A percentile compares a stretch with the other conserved stretches of the same genome.
These are phyloP conservation scores for Lippia alba DNA, from an alignment of 305 asterid genomes.

Conservation along the genomic window DNA sequence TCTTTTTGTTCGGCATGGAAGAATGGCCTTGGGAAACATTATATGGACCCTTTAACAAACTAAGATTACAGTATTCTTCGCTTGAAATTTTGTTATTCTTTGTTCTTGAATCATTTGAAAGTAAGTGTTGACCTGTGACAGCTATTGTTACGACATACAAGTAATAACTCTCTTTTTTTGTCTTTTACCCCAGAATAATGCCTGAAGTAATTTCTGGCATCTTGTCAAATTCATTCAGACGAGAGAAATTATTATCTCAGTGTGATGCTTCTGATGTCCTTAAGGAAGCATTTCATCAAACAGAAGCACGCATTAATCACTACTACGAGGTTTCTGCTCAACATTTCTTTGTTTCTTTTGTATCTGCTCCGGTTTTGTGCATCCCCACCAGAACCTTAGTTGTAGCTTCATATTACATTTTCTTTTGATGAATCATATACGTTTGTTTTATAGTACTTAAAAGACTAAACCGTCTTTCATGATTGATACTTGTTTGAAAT, in stretches of 20 bases:
- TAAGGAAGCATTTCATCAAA: slow-evolving; percentile 82
- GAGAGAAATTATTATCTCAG: slow-evolving; percentile 68
- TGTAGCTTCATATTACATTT: slow-evolving; percentile 5
- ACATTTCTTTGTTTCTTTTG: slow-evolving; percentile 25
- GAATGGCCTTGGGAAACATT: slow-evolving; percentile 15
- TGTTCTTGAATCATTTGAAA: slow-evolving; percentile 15
- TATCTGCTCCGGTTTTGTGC: slow-evolving; percentile 31
- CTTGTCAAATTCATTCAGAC: slow-evolving; percentile 75
- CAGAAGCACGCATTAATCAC: slow-evolving; percentile 85
- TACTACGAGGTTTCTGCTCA: slow-evolving; percentile 79
- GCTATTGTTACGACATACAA: slow-evolving; percentile 2
- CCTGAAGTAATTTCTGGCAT: slow-evolving; percentile 83
- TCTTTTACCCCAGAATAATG: slow-evolving; percentile 69
- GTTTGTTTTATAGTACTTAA: neutral
- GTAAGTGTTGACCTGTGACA: neutral
- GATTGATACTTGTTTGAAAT: slow-evolving; percentile 14
- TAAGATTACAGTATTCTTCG: slow-evolving; percentile 16
- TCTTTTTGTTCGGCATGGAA: slow-evolving; percentile 7
- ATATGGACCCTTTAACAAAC: slow-evolving; percentile 27
- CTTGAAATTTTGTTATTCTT: slow-evolving; percentile 12
- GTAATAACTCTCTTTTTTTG: slow-evolving; percentile 40
- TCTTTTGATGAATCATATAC: too few relatives aligned
- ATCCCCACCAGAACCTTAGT: slow-evolving; percentile 15
- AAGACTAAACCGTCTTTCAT: slow-evolving; percentile 16
- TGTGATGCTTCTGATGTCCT: slow-evolving; percentile 92